Evolutionary conservation across 306 rosid species (phyloP).

Genomic region (Lotus japonicus): DNA sequence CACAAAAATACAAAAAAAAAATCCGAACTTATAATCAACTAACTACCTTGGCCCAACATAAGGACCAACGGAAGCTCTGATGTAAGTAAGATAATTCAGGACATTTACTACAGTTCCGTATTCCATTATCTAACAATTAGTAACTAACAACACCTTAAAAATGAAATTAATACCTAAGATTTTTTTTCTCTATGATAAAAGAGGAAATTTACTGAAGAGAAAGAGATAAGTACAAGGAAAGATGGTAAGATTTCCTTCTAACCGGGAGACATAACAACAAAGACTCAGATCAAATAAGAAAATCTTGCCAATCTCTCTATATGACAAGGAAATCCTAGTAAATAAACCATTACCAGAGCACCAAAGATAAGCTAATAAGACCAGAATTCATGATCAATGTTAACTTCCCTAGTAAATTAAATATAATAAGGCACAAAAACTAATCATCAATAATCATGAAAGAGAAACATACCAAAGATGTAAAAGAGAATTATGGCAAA

Average conservation of each 20-base stretch:
- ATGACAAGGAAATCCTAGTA: neutral
- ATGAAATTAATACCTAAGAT: neutral
- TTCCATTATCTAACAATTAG: neutral
- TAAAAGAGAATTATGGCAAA: constrained; percentile 69
- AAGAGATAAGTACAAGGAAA: neutral
- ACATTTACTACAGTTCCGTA: neutral
- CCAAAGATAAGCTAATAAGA: neutral
- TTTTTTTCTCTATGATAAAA: neutral
- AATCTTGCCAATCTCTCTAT: neutral
- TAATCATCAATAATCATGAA: neutral
- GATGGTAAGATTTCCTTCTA: neutral
- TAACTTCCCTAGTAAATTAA: neutral
- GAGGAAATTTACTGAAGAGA: neutral
- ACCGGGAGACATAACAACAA: neutral
- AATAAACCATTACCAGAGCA: neutral
- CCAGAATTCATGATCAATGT: neutral
- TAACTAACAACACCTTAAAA: neutral
- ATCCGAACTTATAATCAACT: neutral
- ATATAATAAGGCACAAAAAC: neutral
- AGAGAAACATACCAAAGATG: constrained; percentile 64
- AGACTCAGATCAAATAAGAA: neutral
- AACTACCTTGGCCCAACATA: neutral
- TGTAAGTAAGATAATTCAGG: neutral
- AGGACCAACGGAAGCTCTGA: neutral
- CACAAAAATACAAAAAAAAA: neutral